phyloP scores from a whole-genome alignment of 2,329 filamentous ascomycete genomes.

The Epichloe uncinata region DNA sequence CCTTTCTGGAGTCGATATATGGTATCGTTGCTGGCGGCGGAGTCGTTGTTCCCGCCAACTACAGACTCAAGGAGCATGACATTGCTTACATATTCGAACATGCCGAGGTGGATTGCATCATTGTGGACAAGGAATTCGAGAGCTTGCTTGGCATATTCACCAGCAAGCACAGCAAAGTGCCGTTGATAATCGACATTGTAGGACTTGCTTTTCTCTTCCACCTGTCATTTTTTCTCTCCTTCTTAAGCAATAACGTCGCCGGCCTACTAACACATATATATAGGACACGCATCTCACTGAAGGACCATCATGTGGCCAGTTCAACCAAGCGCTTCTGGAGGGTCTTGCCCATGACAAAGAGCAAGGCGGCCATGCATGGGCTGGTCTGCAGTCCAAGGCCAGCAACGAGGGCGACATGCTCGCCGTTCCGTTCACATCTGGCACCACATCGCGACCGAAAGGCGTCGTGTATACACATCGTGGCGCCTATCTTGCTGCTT shows the following conservation, averaged over 20 bases:
- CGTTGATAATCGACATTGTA: conserved; percentile 59
- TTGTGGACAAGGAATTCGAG: conserved; percentile 73
- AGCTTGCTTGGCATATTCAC: conserved; percentile 55
- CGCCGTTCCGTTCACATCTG: conserved; percentile 85
- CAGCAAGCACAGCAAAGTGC: conserved; percentile 46
- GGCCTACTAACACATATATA: background rate
- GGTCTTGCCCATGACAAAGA: conserved; percentile 59
- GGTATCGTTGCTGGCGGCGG: conserved; percentile 72
- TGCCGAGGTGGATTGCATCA: conserved; percentile 72
- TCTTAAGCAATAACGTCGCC: no score
- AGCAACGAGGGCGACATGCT: conserved; percentile 68
- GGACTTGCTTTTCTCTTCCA: conserved; percentile 8
- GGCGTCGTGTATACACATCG: conserved; percentile 88
- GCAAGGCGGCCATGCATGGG: conserved; percentile 62
- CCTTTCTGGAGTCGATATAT: conserved; percentile 83
- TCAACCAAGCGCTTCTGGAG: conserved; percentile 71
- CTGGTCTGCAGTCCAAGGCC: conserved; percentile 55
- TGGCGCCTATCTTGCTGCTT: conserved; percentile 68
- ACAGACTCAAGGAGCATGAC: conserved; percentile 64
- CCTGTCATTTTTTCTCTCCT: no score
- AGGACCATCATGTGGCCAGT: conserved; percentile 63
- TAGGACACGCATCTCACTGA: conserved; percentile 68
- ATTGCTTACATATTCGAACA: conserved; percentile 84
- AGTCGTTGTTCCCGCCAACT: conserved; percentile 56
- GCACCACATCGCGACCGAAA: conserved; percentile 83